Base-by-base conservation (phyloP, 257 asterid genomes). In the Solanum clarkiae region DNA sequence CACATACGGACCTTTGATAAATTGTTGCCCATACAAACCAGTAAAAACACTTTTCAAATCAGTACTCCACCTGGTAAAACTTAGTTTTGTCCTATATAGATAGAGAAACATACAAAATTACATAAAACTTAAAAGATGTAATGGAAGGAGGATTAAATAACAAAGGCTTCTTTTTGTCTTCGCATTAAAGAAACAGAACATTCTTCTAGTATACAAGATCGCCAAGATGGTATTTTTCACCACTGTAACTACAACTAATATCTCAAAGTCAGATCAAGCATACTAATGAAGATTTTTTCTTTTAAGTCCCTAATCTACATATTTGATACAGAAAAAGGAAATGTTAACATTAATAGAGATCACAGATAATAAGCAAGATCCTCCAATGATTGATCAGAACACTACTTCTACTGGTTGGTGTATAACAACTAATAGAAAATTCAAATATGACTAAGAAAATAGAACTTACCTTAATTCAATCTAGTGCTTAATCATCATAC, bases 1-100 rank as follows among this genome's bases (percentile, higher is more conserved):
- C 32, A 29, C 2, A 29, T 29, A 1, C 2, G 32, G 32, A 29
- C 32, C 32, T 29, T 29, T 29, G 32, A 29, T 29, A 29, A 29
- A 29, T 29, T 29, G 32, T 87, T 94, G 98, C 88, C 94, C 99
- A 86, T 94, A 97, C 86, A 97, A 83, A 89, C 53, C 94, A 17
- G 98, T 94, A 80, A 29, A 29, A 29, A 98, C 99, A 86, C 87
- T 88, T 87, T 87, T 93, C 99, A 98, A 97, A 93, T 95, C 98
- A 85, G 94, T 94, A 90, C 87, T 92, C 99, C 99, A 97, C 89
- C 99, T 88, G 47, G 98, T 97, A 86, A 97, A 86, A 83, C 94
- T 97, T 84, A 97, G 95, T 87, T 90, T 94, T 51, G 98, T 97
- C 88, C 99, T 97, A 88, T 85, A 84, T 9, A 88, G 80, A 80